Conservation (phyloP, 2,329 filamentous ascomycete genomes). For the Fusarium sp. region DNA sequence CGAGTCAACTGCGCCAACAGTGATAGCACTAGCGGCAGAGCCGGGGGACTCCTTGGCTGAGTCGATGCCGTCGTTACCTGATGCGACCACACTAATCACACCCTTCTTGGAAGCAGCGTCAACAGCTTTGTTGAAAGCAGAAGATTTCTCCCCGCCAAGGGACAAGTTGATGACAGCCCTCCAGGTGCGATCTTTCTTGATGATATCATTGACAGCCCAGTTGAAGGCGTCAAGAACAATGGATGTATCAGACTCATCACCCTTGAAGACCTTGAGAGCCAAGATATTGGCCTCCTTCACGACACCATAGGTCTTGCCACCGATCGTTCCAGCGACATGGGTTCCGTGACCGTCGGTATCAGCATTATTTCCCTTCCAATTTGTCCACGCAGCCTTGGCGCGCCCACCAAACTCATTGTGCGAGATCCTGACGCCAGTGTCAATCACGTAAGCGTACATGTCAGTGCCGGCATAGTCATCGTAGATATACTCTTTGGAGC, state of each 20-base stretch:
- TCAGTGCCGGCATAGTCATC: slow-evolving; percentile 22
- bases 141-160: slow-evolving; percentile 47
- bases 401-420: slow-evolving; percentile 34
- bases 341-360: slow-evolving; percentile 37
- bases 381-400: slow-evolving; percentile 21
- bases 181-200: slow-evolving; percentile 41
- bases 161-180: slow-evolving; percentile 61
- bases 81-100: slow-evolving; percentile 56
- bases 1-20: slow-evolving; percentile 50
- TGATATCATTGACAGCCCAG: slow-evolving; percentile 54
- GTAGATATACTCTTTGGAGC: slow-evolving; percentile 24
- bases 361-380: slow-evolving; percentile 1
- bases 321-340: slow-evolving; percentile 37
- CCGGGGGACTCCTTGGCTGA: slow-evolving; percentile 39
- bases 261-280: slow-evolving; percentile 58
- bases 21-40: slow-evolving; percentile 43
- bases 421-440: slow-evolving; percentile 14
- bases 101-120: slow-evolving; percentile 41
- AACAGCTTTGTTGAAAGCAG: slow-evolving; percentile 32
- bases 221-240: slow-evolving; percentile 51
- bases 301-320: slow-evolving; percentile 45
- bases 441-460: slow-evolving; percentile 35
- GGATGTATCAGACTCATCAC: slow-evolving; percentile 30
- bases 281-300: slow-evolving; percentile 58
- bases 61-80: slow-evolving; percentile 41